Evolutionary conservation across 495 filamentous ascomycete genomes (phyloP).

Genomic region (Xylaria flabelliformis): DNA sequence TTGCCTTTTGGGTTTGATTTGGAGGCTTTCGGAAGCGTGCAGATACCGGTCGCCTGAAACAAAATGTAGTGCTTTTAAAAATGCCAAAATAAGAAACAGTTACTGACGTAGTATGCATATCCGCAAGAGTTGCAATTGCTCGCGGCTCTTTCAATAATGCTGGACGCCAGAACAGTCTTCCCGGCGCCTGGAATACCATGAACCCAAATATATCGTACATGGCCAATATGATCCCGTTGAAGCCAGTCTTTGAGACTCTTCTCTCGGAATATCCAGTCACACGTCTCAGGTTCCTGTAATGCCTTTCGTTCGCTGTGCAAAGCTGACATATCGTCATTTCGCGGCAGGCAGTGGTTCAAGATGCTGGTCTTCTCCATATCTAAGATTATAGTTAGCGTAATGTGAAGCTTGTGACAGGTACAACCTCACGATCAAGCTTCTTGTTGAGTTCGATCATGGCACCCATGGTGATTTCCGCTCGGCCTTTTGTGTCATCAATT

Average conservation of each 20-base stretch:
- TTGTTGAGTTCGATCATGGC: not conserved
- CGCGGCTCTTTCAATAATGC: constrained; percentile 37
- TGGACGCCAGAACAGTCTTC: constrained; percentile 49
- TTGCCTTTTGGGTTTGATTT: not conserved
- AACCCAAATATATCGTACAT: constrained; percentile 43
- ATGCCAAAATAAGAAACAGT: not conserved
- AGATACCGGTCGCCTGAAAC: too few relatives aligned
- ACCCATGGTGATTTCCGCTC: not conserved
- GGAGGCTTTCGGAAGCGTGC: too few relatives aligned
- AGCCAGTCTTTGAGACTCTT: constrained; percentile 28
- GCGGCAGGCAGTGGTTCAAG: not conserved
- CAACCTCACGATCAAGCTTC: not conserved
- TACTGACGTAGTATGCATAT: constrained; percentile 40
- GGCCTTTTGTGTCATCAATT: not conserved
- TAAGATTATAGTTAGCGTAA: not conserved
- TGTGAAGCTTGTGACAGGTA: too few relatives aligned
- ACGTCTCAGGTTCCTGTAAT: constrained; percentile 35
- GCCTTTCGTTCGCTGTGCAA: constrained; percentile 3
- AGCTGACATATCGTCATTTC: not conserved
- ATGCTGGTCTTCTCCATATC: not conserved
- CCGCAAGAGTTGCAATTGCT: constrained; percentile 28
- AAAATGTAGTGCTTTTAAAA: too few relatives aligned
- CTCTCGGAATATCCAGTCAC: constrained; percentile 34
- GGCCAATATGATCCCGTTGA: not conserved
- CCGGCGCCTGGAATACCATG: constrained; percentile 52